A percentile compares a stretch with the other conserved stretches of the same genome.
Evolutionary conservation across 441 rosid species (phyloP).

Genomic region (Erodium trifolium): DNA sequence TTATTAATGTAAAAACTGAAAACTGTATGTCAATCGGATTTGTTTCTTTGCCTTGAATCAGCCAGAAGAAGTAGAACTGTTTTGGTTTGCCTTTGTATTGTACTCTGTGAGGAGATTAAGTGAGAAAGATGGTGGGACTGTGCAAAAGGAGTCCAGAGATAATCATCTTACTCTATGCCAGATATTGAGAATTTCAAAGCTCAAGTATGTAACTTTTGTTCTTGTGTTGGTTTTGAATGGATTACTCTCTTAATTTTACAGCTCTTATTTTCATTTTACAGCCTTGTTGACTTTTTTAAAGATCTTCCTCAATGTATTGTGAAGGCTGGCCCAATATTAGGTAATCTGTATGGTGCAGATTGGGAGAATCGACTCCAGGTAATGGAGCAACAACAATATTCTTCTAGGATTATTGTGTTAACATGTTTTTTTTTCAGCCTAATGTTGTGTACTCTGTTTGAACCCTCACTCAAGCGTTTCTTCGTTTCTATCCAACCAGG

Average conservation of each 20-base stretch:
- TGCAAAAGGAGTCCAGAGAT: slow-evolving; percentile 30
- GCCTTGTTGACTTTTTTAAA: slow-evolving; percentile 72
- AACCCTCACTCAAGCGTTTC: slow-evolving; percentile 10
- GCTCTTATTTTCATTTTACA: slow-evolving; percentile 21
- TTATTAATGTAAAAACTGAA: neutral
- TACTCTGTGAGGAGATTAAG: slow-evolving; percentile 54
- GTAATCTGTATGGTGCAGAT: slow-evolving; percentile 58
- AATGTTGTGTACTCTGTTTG: slow-evolving; percentile 9
- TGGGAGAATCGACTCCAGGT: slow-evolving; percentile 95
- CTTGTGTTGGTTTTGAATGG: neutral
- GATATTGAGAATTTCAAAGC: slow-evolving; percentile 58
- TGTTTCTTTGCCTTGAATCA: slow-evolving; percentile 21
- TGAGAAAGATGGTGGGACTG: slow-evolving; percentile 35
- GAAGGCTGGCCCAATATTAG: slow-evolving; percentile 65
- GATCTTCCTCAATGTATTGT: slow-evolving; percentile 80
- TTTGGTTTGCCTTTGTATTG: slow-evolving; percentile 72
- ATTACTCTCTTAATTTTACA: neutral
- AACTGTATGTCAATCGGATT: slow-evolving; percentile 8
- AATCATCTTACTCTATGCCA: slow-evolving; percentile 52
- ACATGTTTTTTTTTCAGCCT: neutral
- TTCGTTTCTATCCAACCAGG: slow-evolving; percentile 34
- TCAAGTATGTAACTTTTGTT: slow-evolving; percentile 44
- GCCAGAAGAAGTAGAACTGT: slow-evolving; percentile 81
- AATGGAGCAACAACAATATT: slow-evolving; percentile 13
- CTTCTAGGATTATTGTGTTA: neutral